Evolutionary conservation across 2,329 filamentous ascomycete species (phyloP), one percentile per base, ranked within the genome.

Genomic region (Dothideomycetes sp.): DNA sequence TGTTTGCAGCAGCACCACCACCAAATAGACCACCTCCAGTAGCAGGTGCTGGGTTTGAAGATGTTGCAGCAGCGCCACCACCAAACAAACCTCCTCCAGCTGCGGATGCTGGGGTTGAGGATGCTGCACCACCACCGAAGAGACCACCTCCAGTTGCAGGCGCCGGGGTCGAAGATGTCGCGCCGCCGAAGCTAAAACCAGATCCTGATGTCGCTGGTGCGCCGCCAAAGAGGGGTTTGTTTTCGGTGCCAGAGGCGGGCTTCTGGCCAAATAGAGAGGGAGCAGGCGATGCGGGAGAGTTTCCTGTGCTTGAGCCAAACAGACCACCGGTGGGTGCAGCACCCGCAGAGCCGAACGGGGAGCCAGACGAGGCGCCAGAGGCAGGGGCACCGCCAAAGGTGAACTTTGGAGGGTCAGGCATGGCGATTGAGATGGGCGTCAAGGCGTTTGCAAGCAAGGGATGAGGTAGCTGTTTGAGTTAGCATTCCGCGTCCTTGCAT

Each of bases 311-410:
- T 32, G 45, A 40, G 34, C 48, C 48, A 34, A 51, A 51, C 12
- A 47, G 37, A 15, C 32, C 35, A 8, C 34, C 32, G 8, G 40
- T 36, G 19, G 36, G 34, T 12, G 31, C 19, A 12, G 43, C 31
- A n/a, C 37, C 42, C 27, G 30, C n/a, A 7, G 41, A 37, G 8
- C 43, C 43, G 35, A 45, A 45, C 15, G 45, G 43, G 30, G 34
- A 36, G 27, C 30, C 37, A 42, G 32, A 47, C 12, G 61, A 52
- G 16, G 51, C 51, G 40, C 57, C 59, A 17, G 62, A 59, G 12
- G 59, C 52, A 11, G 58, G 51, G 8, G 54, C 34, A 11, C 14
- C 45, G 40, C 61, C 62, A 45, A 68, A 62, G 31, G 44, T 55
- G 43, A 48, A 46, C 32, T 49, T 49, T 24, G 49, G 46, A 31